Evolutionary conservation across 441 rosid genomes (phyloP), one percentile per base, ranked within the genome.

Genomic region (Erodium moschatum): DNA sequence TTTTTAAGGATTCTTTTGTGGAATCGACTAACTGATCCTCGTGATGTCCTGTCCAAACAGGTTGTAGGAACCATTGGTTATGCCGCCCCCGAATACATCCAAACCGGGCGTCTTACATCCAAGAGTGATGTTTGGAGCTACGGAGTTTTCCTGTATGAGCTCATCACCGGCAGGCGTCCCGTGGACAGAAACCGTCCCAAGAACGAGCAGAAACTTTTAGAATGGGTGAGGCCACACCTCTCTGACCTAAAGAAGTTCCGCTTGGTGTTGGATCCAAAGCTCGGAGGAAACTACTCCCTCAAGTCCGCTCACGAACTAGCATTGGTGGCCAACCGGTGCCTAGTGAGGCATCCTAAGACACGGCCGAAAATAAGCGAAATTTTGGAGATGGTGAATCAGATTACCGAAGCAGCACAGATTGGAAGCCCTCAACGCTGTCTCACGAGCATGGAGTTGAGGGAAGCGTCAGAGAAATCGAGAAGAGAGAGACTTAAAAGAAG

Each of bases 351-450:
- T 65, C 83, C 92, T 35, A 92, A 89, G 76, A 65, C 83, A 38
- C 92, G 97, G 27, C 98, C 97, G 5, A 86, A 84, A 86, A 93
- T 93, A 97, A 91, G 96, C 27, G 90, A 91, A 76, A 97, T 91
- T 73, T 77, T 93, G 76, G 88, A 83, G 73, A 85, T 85, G 95
- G 81, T 90, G 74, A 85, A 65, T 33, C 70, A 69, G 72, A 82
- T 90, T 63, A 79, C 74, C n/a, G 87, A 81, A 64, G 77, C 81
- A 52, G 56, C 81, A n/a, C 83, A 62, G 67, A 68, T 66, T 0
- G 76, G 76, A 68, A 80, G 74, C 68, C 84, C 40, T 35, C 40
- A 35, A 7, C 40, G 6, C 40, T 5, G 80, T 3, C 77, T 12
- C 4, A 12, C 50, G 4, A 44, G 15, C 4, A 44, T 2, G 50